Percentiles rank a stretch among this genome's conserved stretches.
These are phyloP conservation scores for Acrocalymma vagum DNA, from an alignment of 2,329 filamentous ascomycete genomes.

Conservation along the genomic window DNA sequence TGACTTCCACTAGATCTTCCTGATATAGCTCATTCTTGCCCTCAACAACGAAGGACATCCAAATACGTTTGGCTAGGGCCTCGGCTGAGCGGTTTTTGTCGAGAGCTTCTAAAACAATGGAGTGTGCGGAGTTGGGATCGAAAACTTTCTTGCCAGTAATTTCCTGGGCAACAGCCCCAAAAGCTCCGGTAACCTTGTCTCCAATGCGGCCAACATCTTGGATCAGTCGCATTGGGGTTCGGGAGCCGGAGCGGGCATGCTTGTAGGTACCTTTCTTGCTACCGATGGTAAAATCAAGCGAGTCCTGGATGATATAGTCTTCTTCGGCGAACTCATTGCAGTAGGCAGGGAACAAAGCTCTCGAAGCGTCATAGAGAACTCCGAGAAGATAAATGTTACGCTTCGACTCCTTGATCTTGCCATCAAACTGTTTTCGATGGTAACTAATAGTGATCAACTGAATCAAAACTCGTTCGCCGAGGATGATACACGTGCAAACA, in stretches of 20 bases:
- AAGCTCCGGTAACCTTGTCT: slow-evolving; percentile 91
- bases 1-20: slow-evolving; percentile 88
- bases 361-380: slow-evolving; percentile 88
- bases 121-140: slow-evolving; percentile 89
- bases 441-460: slow-evolving; percentile 87
- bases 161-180: slow-evolving; percentile 92
- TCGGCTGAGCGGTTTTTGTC: slow-evolving; percentile 86
- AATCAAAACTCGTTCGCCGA: slow-evolving; percentile 80
- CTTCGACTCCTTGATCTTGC: slow-evolving; percentile 88
- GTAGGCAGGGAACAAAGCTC: slow-evolving; percentile 89
- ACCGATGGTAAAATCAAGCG: slow-evolving; percentile 67
- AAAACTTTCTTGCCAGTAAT: slow-evolving; percentile 96
- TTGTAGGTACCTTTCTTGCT: slow-evolving; percentile 60
- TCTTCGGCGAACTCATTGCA: slow-evolving; percentile 90
- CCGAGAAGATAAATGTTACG: slow-evolving; percentile 82
- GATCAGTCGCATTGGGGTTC: slow-evolving; percentile 81
- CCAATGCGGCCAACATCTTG: slow-evolving; percentile 77
- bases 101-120: slow-evolving; percentile 86
- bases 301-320: slow-evolving; percentile 89
- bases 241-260: slow-evolving; percentile 66
- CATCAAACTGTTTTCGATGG: slow-evolving; percentile 83
- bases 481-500: slow-evolving; percentile 73
- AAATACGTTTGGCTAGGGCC: slow-evolving; percentile 91
- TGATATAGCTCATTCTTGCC: slow-evolving; percentile 79
- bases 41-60: slow-evolving; percentile 98